A percentile compares a stretch with the other conserved stretches of the same genome.
Evolutionary conservation across 169 alveolate genomes (phyloP).

Genomic region (Plasmodium gonderi): DNA sequence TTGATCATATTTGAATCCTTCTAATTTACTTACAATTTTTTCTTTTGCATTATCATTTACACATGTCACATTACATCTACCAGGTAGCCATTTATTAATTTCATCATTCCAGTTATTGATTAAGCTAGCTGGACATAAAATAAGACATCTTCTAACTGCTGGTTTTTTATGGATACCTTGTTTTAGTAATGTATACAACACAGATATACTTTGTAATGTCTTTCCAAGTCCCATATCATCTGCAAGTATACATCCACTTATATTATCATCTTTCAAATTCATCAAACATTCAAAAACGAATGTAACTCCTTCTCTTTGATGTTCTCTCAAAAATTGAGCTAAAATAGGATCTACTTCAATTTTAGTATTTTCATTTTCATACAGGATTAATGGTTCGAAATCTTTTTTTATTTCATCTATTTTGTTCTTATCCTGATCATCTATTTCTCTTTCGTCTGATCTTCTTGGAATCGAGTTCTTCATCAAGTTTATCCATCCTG

Average conservation of each 20-base stretch:
- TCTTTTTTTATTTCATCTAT: slow-evolving; percentile 19
- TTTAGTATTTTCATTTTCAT: slow-evolving; percentile 49
- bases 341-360: slow-evolving; percentile 80
- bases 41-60: slow-evolving; percentile 91
- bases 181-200: slow-evolving; percentile 90
- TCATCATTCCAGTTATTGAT: slow-evolving; percentile 95
- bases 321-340: slow-evolving; percentile 86
- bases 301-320: slow-evolving; percentile 92
- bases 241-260: slow-evolving; percentile 93
- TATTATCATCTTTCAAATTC: slow-evolving; percentile 91
- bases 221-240: slow-evolving; percentile 95
- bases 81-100: slow-evolving; percentile 93
- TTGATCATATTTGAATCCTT: slow-evolving; percentile 90
- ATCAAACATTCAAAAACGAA: slow-evolving; percentile 92
- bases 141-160: slow-evolving; percentile 91
- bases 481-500: slow-evolving; percentile 56
- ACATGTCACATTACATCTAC: slow-evolving; percentile 89
- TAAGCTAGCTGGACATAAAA: slow-evolving; percentile 95
- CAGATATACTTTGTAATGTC: slow-evolving; percentile 91
- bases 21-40: slow-evolving; percentile 90
- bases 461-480: slow-evolving; percentile 37
- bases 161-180: slow-evolving; percentile 89
- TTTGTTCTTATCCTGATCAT: not conserved
- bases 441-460: slow-evolving; percentile 26
- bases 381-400: slow-evolving; percentile 29